A percentile compares a stretch with the other conserved stretches of the same genome.
These are phyloP conservation scores for Xylaria sp. DNA, from an alignment of 2,329 filamentous ascomycete species.

Conservation along the genomic window DNA sequence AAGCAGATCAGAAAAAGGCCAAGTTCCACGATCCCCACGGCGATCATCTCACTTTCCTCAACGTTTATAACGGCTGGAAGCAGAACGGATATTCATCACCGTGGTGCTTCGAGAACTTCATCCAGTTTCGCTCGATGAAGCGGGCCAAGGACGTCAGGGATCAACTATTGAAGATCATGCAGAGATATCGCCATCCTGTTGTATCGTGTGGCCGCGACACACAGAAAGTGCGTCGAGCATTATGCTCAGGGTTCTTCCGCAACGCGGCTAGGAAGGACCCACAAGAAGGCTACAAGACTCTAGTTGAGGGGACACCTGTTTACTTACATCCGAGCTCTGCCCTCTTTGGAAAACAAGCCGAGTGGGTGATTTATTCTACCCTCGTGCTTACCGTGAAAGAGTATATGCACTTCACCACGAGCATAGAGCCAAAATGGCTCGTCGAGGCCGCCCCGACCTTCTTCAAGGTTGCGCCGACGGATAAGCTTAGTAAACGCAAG, in stretches of 20 bases:
- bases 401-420: constrained; percentile 96
- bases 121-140: constrained; percentile 89
- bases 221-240: constrained; percentile 84
- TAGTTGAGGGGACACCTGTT: constrained; percentile 93
- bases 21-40: constrained; percentile 97
- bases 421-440: constrained; percentile 93
- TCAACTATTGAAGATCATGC: constrained; percentile 93
- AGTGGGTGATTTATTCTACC: constrained; percentile 95
- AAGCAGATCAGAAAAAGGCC: constrained; percentile 96
- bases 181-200: constrained; percentile 85
- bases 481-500: constrained; percentile 89
- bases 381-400: constrained; percentile 95
- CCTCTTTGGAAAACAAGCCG: constrained; percentile 93
- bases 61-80: constrained; percentile 99
- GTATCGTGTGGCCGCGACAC: constrained; percentile 89
- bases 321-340: constrained; percentile 93
- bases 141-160: constrained; percentile 92
- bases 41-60: constrained; percentile 93
- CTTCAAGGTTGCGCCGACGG: constrained; percentile 94
- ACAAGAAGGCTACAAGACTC: constrained; percentile 95
- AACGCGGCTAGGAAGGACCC: constrained; percentile 95
- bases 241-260: constrained; percentile 95
- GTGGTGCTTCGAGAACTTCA: constrained; percentile 99
- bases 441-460: constrained; percentile 98
- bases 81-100: constrained; percentile 81